Conservation (phyloP, 2,329 filamentous ascomycete genomes). For the Cytospora mali region DNA sequence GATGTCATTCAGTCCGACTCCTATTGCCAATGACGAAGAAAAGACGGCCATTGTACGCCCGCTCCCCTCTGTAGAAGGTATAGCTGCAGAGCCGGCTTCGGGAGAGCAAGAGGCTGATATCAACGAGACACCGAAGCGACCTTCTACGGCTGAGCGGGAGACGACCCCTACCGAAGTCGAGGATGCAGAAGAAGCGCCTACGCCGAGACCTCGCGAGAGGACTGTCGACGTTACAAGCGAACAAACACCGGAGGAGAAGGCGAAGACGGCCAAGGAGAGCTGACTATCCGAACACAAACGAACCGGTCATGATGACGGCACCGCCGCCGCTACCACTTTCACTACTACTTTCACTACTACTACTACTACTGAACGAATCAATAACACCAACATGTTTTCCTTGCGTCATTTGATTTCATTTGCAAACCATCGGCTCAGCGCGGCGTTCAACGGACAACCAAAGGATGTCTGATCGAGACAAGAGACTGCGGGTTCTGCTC, state of each 20-base stretch:
- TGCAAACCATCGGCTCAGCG: slow-evolving; percentile 24
- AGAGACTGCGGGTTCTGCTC: slow-evolving; percentile 2
- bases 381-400: slow-evolving; percentile 17
- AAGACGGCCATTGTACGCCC: slow-evolving; percentile 32
- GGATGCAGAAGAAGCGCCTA: slow-evolving; percentile 43
- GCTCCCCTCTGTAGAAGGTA: slow-evolving; percentile 36
- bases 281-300: slow-evolving; percentile 6
- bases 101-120: slow-evolving; percentile 32
- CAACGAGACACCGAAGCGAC: slow-evolving; percentile 49
- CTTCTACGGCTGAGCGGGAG: slow-evolving; percentile 15
- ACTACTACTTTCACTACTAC: too few species aligned
- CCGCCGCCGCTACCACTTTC: not conserved
- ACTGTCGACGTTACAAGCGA: slow-evolving; percentile 9
- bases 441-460: slow-evolving; percentile 25
- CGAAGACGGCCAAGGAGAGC: not conserved
- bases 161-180: slow-evolving; percentile 29
- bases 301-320: not conserved
- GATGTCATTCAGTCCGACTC: slow-evolving; percentile 14
- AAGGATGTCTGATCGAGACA: slow-evolving; percentile 18
- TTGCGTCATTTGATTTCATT: slow-evolving; percentile 22
- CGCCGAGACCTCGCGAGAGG: slow-evolving; percentile 41
- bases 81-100: slow-evolving; percentile 17
- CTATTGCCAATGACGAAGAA: slow-evolving; percentile 21
- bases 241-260: not conserved
- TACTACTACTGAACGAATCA: not conserved